Conservation (phyloP, 2,329 filamentous ascomycete species). For the Diaporthe helianthi region DNA sequence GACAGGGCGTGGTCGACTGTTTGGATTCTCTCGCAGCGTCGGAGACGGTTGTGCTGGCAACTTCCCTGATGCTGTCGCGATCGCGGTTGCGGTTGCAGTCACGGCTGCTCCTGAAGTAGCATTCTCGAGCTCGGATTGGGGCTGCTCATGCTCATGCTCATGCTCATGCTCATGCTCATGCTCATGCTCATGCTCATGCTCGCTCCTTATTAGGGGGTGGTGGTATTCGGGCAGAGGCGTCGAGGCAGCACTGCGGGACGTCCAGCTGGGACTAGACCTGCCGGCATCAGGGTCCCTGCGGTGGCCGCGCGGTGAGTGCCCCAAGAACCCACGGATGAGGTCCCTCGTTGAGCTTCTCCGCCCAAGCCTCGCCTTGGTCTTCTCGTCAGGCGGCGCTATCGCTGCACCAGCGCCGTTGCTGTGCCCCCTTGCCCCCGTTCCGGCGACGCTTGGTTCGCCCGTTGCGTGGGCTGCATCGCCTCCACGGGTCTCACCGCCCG, state of each 20-base stretch:
- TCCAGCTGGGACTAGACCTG: slow-evolving; percentile 1
- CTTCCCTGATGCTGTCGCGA: not conserved
- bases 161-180: not conserved
- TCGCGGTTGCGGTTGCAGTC: not conserved
- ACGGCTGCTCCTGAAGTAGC: not conserved
- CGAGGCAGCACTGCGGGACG: slow-evolving; percentile 15
- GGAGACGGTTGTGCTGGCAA: not conserved
- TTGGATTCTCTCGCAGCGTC: slow-evolving; percentile 2
- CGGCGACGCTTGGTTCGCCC: slow-evolving; percentile 6
- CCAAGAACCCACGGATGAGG: slow-evolving; percentile 10
- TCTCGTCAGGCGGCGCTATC: slow-evolving; percentile 4
- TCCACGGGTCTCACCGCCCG: not conserved
- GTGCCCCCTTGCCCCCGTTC: not conserved
- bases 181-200: not conserved
- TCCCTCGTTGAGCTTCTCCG: slow-evolving; percentile 6
- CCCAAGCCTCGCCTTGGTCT: not conserved
- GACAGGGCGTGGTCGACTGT: slow-evolving; percentile 41
- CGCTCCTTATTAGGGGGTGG: not conserved
- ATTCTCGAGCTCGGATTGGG: not conserved
- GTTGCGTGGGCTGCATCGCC: not conserved
- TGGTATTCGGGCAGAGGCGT: slow-evolving; percentile 8
- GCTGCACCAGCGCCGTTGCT: slow-evolving; percentile 3
- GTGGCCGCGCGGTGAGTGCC: slow-evolving; percentile 8
- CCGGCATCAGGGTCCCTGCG: slow-evolving; percentile 7
- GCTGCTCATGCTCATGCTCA: not conserved